Conservation (phyloP, 345 rosid species). For the Aquilaria malaccensis region DNA sequence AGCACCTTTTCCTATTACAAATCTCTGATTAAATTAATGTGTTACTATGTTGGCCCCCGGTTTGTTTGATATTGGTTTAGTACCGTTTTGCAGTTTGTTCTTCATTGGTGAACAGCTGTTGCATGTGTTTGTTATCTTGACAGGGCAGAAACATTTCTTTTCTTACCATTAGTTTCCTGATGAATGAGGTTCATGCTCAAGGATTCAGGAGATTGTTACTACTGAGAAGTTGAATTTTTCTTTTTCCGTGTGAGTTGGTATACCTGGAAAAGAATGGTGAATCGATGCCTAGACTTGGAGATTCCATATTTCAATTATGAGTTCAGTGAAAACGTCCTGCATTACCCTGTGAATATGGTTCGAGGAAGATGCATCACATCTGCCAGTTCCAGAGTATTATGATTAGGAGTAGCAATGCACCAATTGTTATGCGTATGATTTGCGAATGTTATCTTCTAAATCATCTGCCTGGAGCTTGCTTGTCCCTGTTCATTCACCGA, state of each 20-base stretch:
- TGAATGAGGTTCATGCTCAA: not conserved
- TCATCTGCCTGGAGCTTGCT: no score
- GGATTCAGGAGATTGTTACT: not conserved
- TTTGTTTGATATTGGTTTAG: not conserved
- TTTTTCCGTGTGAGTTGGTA: not conserved
- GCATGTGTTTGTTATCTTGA: slow-evolving; percentile 8
- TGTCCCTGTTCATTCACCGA: no score
- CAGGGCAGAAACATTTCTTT: not conserved
- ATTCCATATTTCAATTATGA: no score
- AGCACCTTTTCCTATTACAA: slow-evolving; percentile 2
- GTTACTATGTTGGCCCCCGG: not conserved
- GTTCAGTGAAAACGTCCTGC: no score
- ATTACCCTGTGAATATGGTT: no score
- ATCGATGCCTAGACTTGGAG: no score
- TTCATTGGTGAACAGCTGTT: slow-evolving; percentile 6
- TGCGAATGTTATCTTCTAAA: no score
- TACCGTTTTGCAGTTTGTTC: not conserved
- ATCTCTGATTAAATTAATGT: slow-evolving; percentile 3
- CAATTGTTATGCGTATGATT: no score
- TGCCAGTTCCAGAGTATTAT: no score
- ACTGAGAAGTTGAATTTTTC: not conserved
- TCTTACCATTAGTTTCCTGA: not conserved
- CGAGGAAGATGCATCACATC: no score
- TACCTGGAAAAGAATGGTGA: no score
- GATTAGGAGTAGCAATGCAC: no score